Percentiles rank a stretch among this genome's conserved stretches.
Evolutionary conservation across 2,329 filamentous ascomycete species (phyloP).

Genomic region (Aspergillus sp.): DNA sequence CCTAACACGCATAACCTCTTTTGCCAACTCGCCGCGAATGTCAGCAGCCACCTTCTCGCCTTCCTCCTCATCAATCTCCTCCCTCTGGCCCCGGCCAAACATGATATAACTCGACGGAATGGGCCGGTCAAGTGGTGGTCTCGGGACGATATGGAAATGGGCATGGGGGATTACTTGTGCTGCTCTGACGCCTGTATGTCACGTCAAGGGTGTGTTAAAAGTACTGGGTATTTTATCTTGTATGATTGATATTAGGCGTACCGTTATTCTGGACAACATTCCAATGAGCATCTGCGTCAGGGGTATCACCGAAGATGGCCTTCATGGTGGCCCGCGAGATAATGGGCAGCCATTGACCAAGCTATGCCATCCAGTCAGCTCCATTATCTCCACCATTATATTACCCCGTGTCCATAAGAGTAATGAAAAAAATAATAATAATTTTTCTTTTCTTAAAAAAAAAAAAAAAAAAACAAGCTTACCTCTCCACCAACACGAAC

Average conservation of each 20-base stretch:
- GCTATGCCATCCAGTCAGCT: conserved; percentile 15
- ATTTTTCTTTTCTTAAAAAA: no score
- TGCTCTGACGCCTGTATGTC: conserved; percentile 57
- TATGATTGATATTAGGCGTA: conserved; percentile 16
- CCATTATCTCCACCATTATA: not conserved
- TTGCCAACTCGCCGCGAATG: conserved; percentile 31
- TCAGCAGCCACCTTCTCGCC: conserved; percentile 28
- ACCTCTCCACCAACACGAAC: conserved; percentile 58
- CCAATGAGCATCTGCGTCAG: conserved; percentile 56
- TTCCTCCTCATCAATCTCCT: conserved; percentile 42
- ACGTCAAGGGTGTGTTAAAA: not conserved
- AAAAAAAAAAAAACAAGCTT: conserved; percentile 16
- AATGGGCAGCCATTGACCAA: conserved; percentile 40
- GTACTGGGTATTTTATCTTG: not conserved
- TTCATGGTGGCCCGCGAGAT: conserved; percentile 63
- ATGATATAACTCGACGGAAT: conserved; percentile 31
- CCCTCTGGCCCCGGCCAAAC: conserved; percentile 40
- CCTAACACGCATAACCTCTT: conserved; percentile 28
- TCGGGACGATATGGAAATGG: conserved; percentile 88
- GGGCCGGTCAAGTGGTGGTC: conserved; percentile 45
- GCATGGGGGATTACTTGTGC: conserved; percentile 90
- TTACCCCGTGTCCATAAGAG: not conserved
- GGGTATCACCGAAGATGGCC: conserved; percentile 48
- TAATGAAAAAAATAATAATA: conserved; percentile 25
- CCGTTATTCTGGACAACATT: conserved; percentile 96